Evolutionary conservation across 148 eudicot genomes (phyloP), one percentile per base, ranked within the genome.

Genomic region (Rhododendron vialii): DNA sequence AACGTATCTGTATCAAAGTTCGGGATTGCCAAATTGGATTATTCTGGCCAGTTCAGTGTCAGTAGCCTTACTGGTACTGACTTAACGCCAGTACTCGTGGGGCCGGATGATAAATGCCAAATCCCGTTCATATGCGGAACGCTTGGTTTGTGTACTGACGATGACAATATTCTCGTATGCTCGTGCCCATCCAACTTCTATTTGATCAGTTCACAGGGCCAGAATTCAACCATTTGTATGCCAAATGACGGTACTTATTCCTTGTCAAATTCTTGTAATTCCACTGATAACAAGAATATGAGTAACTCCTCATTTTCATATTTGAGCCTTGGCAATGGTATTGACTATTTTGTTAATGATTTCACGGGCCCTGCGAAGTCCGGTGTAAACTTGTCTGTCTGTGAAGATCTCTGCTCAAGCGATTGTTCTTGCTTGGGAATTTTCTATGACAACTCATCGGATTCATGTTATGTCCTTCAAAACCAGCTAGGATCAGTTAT

Each of bases 401-500:
- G 98, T 90, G 86, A 90, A 88, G 88, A 89, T 85, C 83, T 91
- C 45, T 96, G 98, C 81, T 89, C 93, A 33, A 57, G 6, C 12
- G 91, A 92, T 69, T 96, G 98, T 77, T 87, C 95, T 63, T 96
- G 98, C 87, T 87, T 93, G 86, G 98, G 93, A 24, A 4, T 94
- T 35, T 93, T 93, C 84, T 90, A 89, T 90, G 88, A 80, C 33
- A 91, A 93, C 81, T 88, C 92, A 35, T 86, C 96, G n/a, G 91
- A 92, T 36, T 89, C 91, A 50, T 96, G 98, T 91, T 92, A 86
- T 81, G 35, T 85, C 73, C 78, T 94, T 86, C 90, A 84, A 30
- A 84, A 91, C 71, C 87, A 88, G 74, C 30, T 96, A 53, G 98
- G 98, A 48, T 93, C 98, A 7, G 14, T 96, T 55, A 89, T 87